Conservation (phyloP, 345 rosid species). For the Syzygium jambos region DNA sequence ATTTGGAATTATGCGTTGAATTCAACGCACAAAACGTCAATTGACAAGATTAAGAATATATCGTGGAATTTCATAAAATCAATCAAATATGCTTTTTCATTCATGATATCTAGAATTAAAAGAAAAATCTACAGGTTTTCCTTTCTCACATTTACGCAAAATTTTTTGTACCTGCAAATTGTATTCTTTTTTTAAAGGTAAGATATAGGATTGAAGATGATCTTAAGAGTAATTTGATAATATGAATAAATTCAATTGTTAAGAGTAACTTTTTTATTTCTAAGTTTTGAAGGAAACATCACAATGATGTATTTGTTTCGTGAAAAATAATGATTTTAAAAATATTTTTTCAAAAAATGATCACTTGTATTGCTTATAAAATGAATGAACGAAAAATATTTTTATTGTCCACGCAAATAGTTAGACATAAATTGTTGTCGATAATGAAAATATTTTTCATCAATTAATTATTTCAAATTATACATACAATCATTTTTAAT, state of each 20-base stretch:
- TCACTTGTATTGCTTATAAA: background rate
- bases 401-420: background rate
- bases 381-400: background rate
- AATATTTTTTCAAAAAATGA: background rate
- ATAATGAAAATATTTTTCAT: accelerated
- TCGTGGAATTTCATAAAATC: background rate
- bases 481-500: background rate
- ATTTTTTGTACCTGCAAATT: background rate
- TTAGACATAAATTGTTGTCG: background rate
- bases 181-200: background rate
- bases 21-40: background rate
- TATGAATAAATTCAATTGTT: background rate
- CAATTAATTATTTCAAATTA: background rate
- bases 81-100: background rate
- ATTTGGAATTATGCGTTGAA: background rate
- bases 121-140: background rate
- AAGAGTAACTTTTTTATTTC: background rate
- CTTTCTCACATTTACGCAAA: background rate
- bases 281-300: background rate
- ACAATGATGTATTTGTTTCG: background rate
- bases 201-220: background rate
- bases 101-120: background rate
- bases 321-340: accelerated
- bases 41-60: background rate
- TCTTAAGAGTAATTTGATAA: background rate